Percentiles rank a stretch among this genome's conserved stretches.
Conservation (phyloP, 768 basidiomycete species). For the Boletus huronensis region DNA sequence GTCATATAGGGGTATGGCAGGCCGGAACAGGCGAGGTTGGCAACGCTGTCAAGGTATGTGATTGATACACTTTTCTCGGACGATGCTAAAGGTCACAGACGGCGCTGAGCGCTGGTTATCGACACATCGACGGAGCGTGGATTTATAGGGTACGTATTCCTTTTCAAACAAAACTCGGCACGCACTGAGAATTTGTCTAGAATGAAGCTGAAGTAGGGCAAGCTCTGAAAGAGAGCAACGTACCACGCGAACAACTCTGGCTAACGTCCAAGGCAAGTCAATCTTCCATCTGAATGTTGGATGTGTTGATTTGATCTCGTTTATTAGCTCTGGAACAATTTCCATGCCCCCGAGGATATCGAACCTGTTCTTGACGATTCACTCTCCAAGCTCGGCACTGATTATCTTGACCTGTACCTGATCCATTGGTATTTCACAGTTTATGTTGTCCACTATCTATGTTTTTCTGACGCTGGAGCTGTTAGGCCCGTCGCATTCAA, state of each 20-base stretch:
- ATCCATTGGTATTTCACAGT: slow-evolving; percentile 61
- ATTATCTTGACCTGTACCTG: slow-evolving; percentile 78
- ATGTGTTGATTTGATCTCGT: neutral
- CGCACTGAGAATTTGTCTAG: slow-evolving; percentile 29
- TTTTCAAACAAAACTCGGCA: neutral
- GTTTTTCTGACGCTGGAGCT: neutral
- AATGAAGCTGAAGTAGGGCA: slow-evolving; percentile 70
- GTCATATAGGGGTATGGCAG: slow-evolving; percentile 56
- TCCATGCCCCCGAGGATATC: slow-evolving; percentile 71
- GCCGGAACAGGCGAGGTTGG: slow-evolving; percentile 58
- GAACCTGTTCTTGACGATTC: slow-evolving; percentile 67
- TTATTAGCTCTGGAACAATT: slow-evolving; percentile 66
- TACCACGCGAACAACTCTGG: slow-evolving; percentile 65
- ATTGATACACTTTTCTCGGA: no score
- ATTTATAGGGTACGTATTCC: slow-evolving; percentile 48
- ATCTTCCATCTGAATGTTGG: neutral
- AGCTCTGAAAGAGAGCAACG: slow-evolving; percentile 54
- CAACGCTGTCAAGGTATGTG: slow-evolving; percentile 56
- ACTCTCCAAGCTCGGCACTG: slow-evolving; percentile 53
- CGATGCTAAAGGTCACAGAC: slow-evolving; percentile 31
- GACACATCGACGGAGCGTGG: slow-evolving; percentile 76
- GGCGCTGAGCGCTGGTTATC: slow-evolving; percentile 60
- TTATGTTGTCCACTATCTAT: neutral
- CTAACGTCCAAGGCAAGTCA: slow-evolving; percentile 53
- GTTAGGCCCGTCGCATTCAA: slow-evolving; percentile 66